phyloP scores from a whole-genome alignment of 2,329 filamentous ascomycete genomes.

The Cladosporium colombiae region DNA sequence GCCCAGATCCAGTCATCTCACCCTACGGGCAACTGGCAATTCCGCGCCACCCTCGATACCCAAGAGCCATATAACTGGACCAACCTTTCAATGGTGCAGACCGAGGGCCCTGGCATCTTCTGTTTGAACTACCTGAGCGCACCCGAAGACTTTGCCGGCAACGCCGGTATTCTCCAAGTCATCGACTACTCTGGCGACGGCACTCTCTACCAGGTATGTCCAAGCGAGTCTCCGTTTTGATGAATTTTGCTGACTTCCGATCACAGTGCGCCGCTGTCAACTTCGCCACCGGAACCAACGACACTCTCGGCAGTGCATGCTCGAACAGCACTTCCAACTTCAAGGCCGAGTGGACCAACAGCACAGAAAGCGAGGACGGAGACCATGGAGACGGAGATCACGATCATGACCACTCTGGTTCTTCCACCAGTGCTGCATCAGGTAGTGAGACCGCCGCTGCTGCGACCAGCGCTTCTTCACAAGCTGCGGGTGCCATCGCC shows the following conservation, averaged over 20 bases:
- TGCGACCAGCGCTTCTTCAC: neutral
- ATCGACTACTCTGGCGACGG: constrained; percentile 33
- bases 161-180: constrained; percentile 34
- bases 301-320: constrained; percentile 31
- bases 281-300: constrained; percentile 35
- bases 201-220: constrained; percentile 35
- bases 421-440: constrained; percentile 1
- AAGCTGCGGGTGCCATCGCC: constrained; percentile 7
- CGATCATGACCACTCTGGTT: constrained; percentile 10
- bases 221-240: neutral
- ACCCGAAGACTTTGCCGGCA: constrained; percentile 32
- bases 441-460: constrained; percentile 9
- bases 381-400: neutral
- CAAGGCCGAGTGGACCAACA: constrained; percentile 29
- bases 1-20: constrained; percentile 32
- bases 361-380: neutral
- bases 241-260: neutral
- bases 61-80: constrained; percentile 35
- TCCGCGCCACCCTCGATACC: constrained; percentile 33
- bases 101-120: constrained; percentile 33
- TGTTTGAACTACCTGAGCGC: constrained; percentile 32
- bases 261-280: constrained; percentile 35
- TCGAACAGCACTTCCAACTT: constrained; percentile 26
- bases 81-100: constrained; percentile 30
- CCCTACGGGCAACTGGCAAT: constrained; percentile 31